These are phyloP conservation scores for Fusarium anthophilum DNA, from an alignment of 2,329 filamentous ascomycete species.

Conservation along the genomic window DNA sequence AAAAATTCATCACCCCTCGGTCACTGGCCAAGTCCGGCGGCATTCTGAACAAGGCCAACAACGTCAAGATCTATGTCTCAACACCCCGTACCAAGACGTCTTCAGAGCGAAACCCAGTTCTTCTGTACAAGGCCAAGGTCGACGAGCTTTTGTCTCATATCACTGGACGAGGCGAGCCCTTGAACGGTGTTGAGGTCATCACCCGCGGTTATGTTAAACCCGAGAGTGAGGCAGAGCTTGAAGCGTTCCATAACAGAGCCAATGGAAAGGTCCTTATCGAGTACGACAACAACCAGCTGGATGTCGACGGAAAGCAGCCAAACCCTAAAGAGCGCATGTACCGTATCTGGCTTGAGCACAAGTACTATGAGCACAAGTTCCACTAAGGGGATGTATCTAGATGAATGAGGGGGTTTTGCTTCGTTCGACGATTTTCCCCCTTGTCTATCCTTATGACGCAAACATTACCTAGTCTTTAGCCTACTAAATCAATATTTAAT, in stretches of 20 bases:
- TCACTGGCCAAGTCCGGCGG: not conserved
- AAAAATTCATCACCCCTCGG: not conserved
- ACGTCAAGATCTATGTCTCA: not conserved
- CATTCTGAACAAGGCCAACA: not conserved
- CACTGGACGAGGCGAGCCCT: not conserved
- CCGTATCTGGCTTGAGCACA: not conserved
- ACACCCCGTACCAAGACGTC: not conserved
- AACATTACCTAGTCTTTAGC: not conserved
- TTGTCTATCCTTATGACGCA: not conserved
- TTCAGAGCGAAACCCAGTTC: not conserved
- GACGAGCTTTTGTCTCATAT: not conserved
- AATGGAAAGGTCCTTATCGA: not conserved
- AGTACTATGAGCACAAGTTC: not conserved
- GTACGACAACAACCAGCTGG: not conserved
- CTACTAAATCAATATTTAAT: rapidly evolving
- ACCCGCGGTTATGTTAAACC: not conserved
- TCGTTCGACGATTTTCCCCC: not conserved
- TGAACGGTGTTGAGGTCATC: not conserved
- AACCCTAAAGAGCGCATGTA: not conserved
- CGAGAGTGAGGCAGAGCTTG: not conserved
- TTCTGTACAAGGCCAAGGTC: not conserved
- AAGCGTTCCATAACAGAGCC: not conserved
- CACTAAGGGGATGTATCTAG: not conserved
- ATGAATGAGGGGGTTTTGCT: not conserved
- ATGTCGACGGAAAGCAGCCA: not conserved